Percentiles rank a stretch among this genome's conserved stretches.
phyloP scores from a whole-genome alignment of 2,329 filamentous ascomycete genomes.

The Chaetomiaceae sp. region DNA sequence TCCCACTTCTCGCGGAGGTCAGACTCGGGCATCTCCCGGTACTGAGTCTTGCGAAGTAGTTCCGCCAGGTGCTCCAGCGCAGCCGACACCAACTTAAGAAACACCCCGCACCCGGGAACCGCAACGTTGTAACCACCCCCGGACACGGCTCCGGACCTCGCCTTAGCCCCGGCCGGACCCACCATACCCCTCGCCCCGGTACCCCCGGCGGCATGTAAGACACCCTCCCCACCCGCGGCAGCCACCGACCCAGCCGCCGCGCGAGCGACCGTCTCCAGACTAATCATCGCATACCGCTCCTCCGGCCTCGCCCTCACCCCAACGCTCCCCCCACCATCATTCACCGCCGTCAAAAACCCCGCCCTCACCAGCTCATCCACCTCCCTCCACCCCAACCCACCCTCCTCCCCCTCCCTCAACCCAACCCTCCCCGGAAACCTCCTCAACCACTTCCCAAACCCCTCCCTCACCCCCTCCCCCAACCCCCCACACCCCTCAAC shows the following conservation, averaged over 20 bases:
- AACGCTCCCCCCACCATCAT: conserved; percentile 33
- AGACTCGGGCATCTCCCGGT: conserved; percentile 58
- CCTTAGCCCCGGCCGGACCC: not conserved
- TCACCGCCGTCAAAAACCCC: conserved; percentile 59
- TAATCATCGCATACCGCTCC: conserved; percentile 51
- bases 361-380: conserved; percentile 56
- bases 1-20: conserved; percentile 66
- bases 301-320: conserved; percentile 40
- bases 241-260: conserved; percentile 64
- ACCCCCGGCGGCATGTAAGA: conserved; percentile 60
- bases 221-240: conserved; percentile 64
- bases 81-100: conserved; percentile 59
- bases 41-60: conserved; percentile 54
- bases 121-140: conserved; percentile 52
- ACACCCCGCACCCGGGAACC: conserved; percentile 61
- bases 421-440: conserved; percentile 41
- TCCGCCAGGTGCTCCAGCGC: conserved; percentile 58
- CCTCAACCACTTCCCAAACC: conserved; percentile 49
- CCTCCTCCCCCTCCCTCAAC: conserved; percentile 26
- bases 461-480: conserved; percentile 40
- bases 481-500: conserved; percentile 33
- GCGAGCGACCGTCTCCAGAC: conserved; percentile 57
- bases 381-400: conserved; percentile 34
- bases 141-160: conserved; percentile 32
- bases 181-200: conserved; percentile 24